A percentile compares a stretch with the other conserved stretches of the same genome.
phyloP scores from a whole-genome alignment of 805 yeast species.

The Wickerhamiella occidentalis region DNA sequence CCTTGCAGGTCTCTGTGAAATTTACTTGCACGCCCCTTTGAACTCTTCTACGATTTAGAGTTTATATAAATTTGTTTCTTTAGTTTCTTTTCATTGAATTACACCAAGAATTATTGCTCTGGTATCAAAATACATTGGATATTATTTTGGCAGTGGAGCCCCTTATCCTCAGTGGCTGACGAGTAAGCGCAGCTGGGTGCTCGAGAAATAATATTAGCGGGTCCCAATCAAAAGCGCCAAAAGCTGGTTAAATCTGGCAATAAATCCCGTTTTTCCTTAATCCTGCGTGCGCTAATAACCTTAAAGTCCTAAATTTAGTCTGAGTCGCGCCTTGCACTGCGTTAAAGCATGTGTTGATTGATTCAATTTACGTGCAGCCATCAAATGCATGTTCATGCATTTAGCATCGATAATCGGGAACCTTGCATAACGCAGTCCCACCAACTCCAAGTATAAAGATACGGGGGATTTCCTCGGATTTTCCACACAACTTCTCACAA shows the following conservation, averaged over 20 bases:
- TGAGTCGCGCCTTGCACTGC: constrained; percentile 6
- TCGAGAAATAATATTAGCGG: not conserved
- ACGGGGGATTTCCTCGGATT: not conserved
- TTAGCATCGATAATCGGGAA: constrained; percentile 3
- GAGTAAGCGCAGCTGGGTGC: not conserved
- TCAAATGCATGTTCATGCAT: constrained; percentile 4
- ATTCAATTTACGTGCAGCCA: constrained; percentile 11
- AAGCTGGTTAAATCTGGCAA: not conserved
- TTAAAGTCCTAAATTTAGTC: not conserved
- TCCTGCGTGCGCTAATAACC: not conserved
- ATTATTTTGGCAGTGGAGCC: not conserved
- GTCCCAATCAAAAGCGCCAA: not conserved
- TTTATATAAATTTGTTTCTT: not conserved
- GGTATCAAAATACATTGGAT: not conserved
- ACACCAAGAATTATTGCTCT: too few relatives aligned
- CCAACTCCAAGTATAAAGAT: not conserved
- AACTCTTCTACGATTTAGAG: not conserved
- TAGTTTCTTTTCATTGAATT: too few relatives aligned
- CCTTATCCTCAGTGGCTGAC: not conserved
- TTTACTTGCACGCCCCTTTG: not conserved
- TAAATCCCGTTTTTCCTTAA: too few relatives aligned
- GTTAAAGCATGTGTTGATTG: constrained; percentile 2
- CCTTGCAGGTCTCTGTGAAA: not conserved
- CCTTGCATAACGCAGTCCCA: constrained; percentile 10
- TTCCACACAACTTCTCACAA: not conserved